Evolutionary conservation across 352 stramenopile genomes (phyloP).

Genomic region (Bremia lactucae): DNA sequence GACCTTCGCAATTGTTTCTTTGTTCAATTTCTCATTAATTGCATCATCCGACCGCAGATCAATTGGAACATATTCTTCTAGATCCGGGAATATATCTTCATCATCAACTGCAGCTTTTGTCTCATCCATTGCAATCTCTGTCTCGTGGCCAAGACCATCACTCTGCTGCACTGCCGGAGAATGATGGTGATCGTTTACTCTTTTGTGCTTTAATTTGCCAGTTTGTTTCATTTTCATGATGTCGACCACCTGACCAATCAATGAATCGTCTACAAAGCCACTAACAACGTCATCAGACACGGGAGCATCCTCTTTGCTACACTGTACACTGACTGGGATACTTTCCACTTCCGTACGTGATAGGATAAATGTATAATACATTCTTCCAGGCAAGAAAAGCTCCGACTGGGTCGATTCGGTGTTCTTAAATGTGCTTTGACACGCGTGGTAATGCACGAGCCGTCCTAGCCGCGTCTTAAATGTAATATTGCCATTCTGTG

Average conservation of each 20-base stretch:
- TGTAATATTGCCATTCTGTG: conserved; percentile 20
- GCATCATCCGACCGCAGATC: conserved; percentile 29
- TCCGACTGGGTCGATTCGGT: conserved; percentile 31
- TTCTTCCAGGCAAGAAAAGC: conserved; percentile 56
- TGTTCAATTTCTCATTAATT: conserved; percentile 2
- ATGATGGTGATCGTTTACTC: conserved; percentile 26
- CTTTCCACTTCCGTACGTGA: conserved; percentile 28
- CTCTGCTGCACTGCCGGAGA: neutral
- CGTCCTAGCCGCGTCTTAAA: conserved; percentile 54
- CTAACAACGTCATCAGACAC: conserved; percentile 44
- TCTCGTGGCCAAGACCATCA: neutral
- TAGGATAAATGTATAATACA: conserved; percentile 69
- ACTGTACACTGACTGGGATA: conserved; percentile 49
- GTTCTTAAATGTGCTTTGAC: conserved; percentile 25
- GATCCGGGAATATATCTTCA: conserved; percentile 69
- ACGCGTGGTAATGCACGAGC: conserved; percentile 56
- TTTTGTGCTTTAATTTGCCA: conserved; percentile 33
- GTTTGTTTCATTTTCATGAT: conserved; percentile 16
- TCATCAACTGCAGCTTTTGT: conserved; percentile 9
- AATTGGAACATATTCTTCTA: conserved; percentile 57
- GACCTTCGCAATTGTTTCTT: conserved; percentile 11
- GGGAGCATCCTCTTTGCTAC: conserved; percentile 63
- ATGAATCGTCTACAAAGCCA: conserved; percentile 36
- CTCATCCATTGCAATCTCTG: conserved; percentile 2
- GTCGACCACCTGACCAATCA: conserved; percentile 35